Evolutionary conservation across 768 basidiomycete genomes (phyloP), one percentile per base, ranked within the genome.

Genomic region (Termitomyces sp.): DNA sequence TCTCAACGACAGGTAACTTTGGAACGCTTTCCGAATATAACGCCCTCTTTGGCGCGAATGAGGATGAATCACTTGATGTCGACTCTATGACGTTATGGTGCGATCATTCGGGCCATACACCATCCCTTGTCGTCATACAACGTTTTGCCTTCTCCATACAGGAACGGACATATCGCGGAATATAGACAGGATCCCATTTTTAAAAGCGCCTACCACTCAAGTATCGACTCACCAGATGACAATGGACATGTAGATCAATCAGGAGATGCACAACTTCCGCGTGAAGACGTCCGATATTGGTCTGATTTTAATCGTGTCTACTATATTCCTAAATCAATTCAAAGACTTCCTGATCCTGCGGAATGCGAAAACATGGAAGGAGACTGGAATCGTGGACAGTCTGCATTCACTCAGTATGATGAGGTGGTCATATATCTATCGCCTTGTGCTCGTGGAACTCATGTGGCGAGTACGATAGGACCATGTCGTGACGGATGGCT

Each of bases 251-350:
- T 42, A 42, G 50, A 55, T 35, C 48, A 46, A 14, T 30, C 50
- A 21, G 43, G 56, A 28, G 58, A 65, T 50, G 19, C 30, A 31
- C 41, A 53, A 28, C 31, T 42, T 49, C 48, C 53, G 19, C 62
- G 62, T 48, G 63, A 63, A 42, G 65, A 74, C 31, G 66, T 85
- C 54, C 76, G 78, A 51, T 86, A 78, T 66, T 89, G 86, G 86
- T 86, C 87, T 14, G 86, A 89, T 68, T 86, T 81, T 65, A 83
- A 73, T 62, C 80, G 82, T 45, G 75, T 86, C 23, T 82, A 79
- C 66, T 86, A 85, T 64, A 73, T 81, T 58, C 86, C 87, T 10
- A 79, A 82, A 62, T 82, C 84, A 15, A 66, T 89, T 11, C 87
- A 90, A 63, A 75, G 74, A 50, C 60, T 91, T 23, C 84, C 87